Base-by-base conservation (phyloP, 2,329 filamentous ascomycete genomes). In the Colletotrichum falcatum region DNA sequence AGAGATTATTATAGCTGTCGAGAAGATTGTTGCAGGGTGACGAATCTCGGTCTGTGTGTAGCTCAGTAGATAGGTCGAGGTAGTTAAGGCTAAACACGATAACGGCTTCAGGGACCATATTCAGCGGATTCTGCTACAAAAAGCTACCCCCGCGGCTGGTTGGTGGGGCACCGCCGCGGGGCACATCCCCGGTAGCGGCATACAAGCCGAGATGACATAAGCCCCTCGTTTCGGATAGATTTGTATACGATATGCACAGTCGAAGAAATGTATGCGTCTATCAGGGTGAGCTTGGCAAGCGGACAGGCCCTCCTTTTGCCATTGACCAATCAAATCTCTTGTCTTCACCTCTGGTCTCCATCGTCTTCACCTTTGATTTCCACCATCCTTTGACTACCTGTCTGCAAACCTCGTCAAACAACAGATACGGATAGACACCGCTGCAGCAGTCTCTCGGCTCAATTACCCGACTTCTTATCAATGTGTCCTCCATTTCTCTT, bases 131-230 rank as follows among this genome's bases (percentile, higher is more conserved):
- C 64, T 68, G 64, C 23, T 58, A 63, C 64, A 63, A 66, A 61
- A 30, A 28, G 35, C 33, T 39, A 62, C 62, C 20, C 26, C 62
- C 16, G 35, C 26, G 48, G 46, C 46, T 28, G 48, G 46, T 12
- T 62, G 58, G 64, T 68, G 68, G 68, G 68, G 68, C 68, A 59
- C 7, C 20, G 39, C 28, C 64, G 68, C 58, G 68, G 68, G 68
- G 68, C 65, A 71, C 28, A 12, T 54, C 30, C 51, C 30, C 58
- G 68, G 4, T 71, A 63, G 20, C 23, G 37, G 30, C 65, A 71
- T 71, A 59, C 9, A 12, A 14, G 26, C 44, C n/a, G 30, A 35
- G 16, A 33, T 70, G 64, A 68, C 64, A 49, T 49, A 71, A 68
- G 68, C 42, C 35, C 18, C 23, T 1, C n/a, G 58, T 63, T 54